Base-by-base conservation (phyloP, 2,329 filamentous ascomycete species). In the Aspergillus sp. region DNA sequence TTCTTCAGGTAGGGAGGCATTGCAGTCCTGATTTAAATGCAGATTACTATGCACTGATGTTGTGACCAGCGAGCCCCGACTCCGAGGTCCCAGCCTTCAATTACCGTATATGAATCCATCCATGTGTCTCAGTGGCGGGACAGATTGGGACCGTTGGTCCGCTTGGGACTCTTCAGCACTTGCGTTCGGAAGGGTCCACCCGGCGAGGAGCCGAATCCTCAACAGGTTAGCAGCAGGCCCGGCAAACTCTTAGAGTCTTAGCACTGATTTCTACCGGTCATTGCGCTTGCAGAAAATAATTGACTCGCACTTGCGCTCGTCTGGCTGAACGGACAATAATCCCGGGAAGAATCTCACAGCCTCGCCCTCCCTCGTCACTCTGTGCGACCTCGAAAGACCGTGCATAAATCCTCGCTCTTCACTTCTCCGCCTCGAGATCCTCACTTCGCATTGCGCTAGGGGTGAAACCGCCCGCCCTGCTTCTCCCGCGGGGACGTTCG, bases 191-290 rank as follows among this genome's bases (percentile, higher is more conserved):
- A 52, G 58, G 62, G 57, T 62, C 66, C 65, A 68, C 66, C 63
- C 65, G 63, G 67, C 61, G 68, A 66, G 65, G 58, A 61, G 61
- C 66, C 66, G 65, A 67, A 59, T 66, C 52, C 60, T 59, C 45
- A 38, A 58, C 34, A 52, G 43, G 53, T 58, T 56, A 65, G 56
- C 62, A 62, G 59, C 54, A 64, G 61, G 62, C 62, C 64, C 62
- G 62, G 62, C 61, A 60, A 61, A 62, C 34, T 41, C 34, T 41
- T 41, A 41, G 34, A 62, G 11, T 41, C 34, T 41, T 41, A 41
- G 34, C 23, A 22, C 45, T 47, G 45, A 25, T 25, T 47, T 22
- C 34, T 46, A 25, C 25, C 38, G 52, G 52, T 30, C 52, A 38
- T 55, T 56, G 52, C 54, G 54, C 48, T 57, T 59, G 63, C 63